A percentile compares a stretch with the other conserved stretches of the same genome.
These are phyloP conservation scores for Pycnococcus provasolii DNA, from an alignment of 139 green algal species.

Conservation along the genomic window DNA sequence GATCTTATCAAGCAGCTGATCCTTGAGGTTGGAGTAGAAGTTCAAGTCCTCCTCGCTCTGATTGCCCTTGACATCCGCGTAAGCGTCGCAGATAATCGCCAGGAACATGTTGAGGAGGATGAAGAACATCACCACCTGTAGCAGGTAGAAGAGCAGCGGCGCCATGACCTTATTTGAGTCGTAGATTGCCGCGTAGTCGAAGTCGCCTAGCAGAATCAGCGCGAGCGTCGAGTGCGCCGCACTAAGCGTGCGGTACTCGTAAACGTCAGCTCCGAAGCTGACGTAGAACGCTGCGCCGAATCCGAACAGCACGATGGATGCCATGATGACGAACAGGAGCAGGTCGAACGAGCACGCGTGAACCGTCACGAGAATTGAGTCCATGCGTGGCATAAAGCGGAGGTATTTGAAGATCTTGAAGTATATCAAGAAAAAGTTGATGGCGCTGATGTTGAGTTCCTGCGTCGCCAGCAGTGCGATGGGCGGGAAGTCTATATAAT, in stretches of 20 bases:
- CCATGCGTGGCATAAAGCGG: slow-evolving; percentile 28
- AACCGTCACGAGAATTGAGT: slow-evolving; percentile 28
- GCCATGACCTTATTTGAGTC: slow-evolving; percentile 28
- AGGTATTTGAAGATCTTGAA: slow-evolving; percentile 39
- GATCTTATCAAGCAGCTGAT: not conserved
- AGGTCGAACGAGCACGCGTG: slow-evolving; percentile 15
- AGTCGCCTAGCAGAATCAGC: slow-evolving; percentile 25
- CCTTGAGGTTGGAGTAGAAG: slow-evolving; percentile 22
- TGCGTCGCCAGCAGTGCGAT: slow-evolving; percentile 15
- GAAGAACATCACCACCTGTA: slow-evolving; percentile 24
- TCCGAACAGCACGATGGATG: slow-evolving; percentile 20
- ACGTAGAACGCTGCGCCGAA: slow-evolving; percentile 32
- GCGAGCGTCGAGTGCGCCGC: slow-evolving; percentile 11
- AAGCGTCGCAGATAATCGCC: slow-evolving; percentile 31
- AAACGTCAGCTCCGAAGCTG: slow-evolving; percentile 20
- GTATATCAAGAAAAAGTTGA: slow-evolving; percentile 39
- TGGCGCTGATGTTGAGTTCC: slow-evolving; percentile 29
- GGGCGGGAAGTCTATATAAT: slow-evolving; percentile 26
- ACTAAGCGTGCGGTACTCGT: slow-evolving; percentile 10
- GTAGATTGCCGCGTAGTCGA: slow-evolving; percentile 21
- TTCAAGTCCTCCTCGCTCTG: slow-evolving; percentile 27
- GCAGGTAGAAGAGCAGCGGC: slow-evolving; percentile 32
- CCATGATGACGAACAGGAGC: slow-evolving; percentile 30
- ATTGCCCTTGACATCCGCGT: slow-evolving; percentile 28
- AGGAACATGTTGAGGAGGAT: slow-evolving; percentile 37